phyloP scores from a whole-genome alignment of 2,329 filamentous ascomycete species.

The Penicillium occitanis region DNA sequence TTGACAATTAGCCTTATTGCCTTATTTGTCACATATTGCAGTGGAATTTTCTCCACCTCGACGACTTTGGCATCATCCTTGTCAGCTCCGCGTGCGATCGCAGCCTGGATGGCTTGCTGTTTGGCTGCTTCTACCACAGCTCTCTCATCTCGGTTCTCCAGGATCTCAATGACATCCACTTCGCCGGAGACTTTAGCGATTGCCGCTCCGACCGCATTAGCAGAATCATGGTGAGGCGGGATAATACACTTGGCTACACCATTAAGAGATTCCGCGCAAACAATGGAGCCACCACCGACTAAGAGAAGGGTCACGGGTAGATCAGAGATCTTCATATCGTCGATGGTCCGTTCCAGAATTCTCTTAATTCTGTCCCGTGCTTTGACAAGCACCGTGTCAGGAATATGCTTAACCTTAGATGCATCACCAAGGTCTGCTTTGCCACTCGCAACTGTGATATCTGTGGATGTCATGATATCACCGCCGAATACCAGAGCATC shows the following conservation, averaged over 20 bases:
- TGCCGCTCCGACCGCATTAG: conserved; percentile 62
- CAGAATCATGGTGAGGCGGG: conserved; percentile 56
- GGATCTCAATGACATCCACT: conserved; percentile 54
- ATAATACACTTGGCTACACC: conserved; percentile 54
- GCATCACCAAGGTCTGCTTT: conserved; percentile 28
- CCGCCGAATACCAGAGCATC: conserved; percentile 60
- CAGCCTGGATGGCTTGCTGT: conserved; percentile 26
- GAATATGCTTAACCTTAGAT: conserved; percentile 25
- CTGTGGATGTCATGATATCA: conserved; percentile 58
- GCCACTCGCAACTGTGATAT: conserved; percentile 48
- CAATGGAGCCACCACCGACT: conserved; percentile 58
- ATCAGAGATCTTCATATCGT: conserved; percentile 58
- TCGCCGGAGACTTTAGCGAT: conserved; percentile 57
- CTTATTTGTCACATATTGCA: conserved; percentile 38
- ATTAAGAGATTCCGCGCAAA: conserved; percentile 50
- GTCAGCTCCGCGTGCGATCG: conserved; percentile 27
- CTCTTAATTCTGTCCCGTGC: conserved; percentile 43
- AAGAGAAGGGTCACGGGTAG: conserved; percentile 55
- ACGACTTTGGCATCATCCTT: conserved; percentile 44
- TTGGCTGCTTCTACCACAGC: conserved; percentile 27
- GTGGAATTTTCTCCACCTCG: conserved; percentile 45
- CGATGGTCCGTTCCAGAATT: conserved; percentile 54
- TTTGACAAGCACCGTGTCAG: conserved; percentile 24
- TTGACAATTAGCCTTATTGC: conserved; percentile 37
- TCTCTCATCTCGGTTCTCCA: conserved; percentile 33